Percentiles rank a stretch among this genome's conserved stretches.
Conservation (phyloP, 2,329 filamentous ascomycete genomes). For the Raffaelea ambrosiae region DNA sequence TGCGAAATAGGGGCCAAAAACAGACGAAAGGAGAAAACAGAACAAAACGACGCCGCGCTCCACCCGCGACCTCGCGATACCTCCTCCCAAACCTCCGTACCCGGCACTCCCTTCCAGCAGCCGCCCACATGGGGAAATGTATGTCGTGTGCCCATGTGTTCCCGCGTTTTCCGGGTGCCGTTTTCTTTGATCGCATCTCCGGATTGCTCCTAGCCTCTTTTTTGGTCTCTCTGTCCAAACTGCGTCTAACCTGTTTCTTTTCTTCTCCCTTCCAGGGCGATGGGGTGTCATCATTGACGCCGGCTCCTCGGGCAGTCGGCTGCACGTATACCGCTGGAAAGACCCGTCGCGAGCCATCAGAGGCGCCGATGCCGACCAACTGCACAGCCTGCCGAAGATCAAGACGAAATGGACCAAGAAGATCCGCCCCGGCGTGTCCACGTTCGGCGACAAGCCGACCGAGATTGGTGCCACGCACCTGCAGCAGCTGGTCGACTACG, state of each 20-base stretch:
- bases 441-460: conserved; percentile 70
- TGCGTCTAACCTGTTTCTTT: neutral
- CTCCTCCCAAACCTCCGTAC: neutral
- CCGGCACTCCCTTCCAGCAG: neutral
- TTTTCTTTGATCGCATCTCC: neutral
- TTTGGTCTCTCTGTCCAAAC: neutral
- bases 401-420: conserved; percentile 89
- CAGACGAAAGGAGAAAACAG: too few species aligned
- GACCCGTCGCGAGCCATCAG: conserved; percentile 61
- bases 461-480: conserved; percentile 77
- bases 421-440: conserved; percentile 86
- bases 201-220: neutral
- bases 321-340: conserved; percentile 92
- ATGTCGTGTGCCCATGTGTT: neutral
- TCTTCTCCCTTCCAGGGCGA: conserved; percentile 35
- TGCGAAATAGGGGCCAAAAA: too few species aligned
- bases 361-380: conserved; percentile 47
- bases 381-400: conserved; percentile 67
- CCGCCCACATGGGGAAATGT: conserved; percentile 1
- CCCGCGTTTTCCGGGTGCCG: too few species aligned
- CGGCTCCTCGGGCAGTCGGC: conserved; percentile 90
- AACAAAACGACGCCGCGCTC: too few species aligned
- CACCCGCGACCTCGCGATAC: neutral
- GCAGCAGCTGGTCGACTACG: conserved; percentile 70
- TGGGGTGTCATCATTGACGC: conserved; percentile 97